Conservation (phyloP, 1,284 basidiomycete species). For the Austroboletus rostrupii region DNA sequence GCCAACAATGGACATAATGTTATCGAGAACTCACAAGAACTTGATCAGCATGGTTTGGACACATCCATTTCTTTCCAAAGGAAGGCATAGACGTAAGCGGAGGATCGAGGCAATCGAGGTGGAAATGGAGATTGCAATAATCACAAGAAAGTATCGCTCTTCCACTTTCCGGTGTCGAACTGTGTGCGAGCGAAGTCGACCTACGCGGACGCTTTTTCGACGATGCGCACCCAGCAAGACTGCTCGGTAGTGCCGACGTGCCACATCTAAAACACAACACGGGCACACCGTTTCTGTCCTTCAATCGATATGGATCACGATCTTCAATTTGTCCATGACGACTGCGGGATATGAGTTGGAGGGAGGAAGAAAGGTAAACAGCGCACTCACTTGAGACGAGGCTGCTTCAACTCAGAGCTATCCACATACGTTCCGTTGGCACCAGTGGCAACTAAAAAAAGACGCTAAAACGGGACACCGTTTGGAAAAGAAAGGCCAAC, state of each 20-base stretch:
- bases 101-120: slow-evolving; percentile 93
- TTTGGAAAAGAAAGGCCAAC: slow-evolving; percentile 27
- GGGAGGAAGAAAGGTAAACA: slow-evolving; percentile 6
- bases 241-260: slow-evolving; percentile 65
- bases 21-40: slow-evolving; percentile 52
- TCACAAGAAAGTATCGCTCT: slow-evolving; percentile 88
- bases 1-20: slow-evolving; percentile 3
- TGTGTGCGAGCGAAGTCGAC: slow-evolving; percentile 36
- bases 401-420: slow-evolving; percentile 71
- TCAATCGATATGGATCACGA: slow-evolving; percentile 84
- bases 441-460: slow-evolving; percentile 61
- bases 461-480: slow-evolving; percentile 12
- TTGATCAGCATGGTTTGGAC: slow-evolving; percentile 90
- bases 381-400: slow-evolving; percentile 63
- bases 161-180: slow-evolving; percentile 48
- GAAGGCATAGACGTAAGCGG: slow-evolving; percentile 85
- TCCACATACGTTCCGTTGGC: slow-evolving; percentile 76
- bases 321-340: slow-evolving; percentile 88
- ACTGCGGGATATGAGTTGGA: slow-evolving; percentile 41
- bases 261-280: slow-evolving; percentile 90
- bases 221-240: slow-evolving; percentile 45
- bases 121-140: slow-evolving; percentile 94
- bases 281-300: slow-evolving; percentile 78
- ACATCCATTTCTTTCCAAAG: slow-evolving; percentile 95
- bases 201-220: slow-evolving; percentile 52